A percentile compares a stretch with the other conserved stretches of the same genome.
These are phyloP conservation scores for Fennellomyces sp. DNA, from an alignment of 371 early-diverging fungal species.

Conservation along the genomic window DNA sequence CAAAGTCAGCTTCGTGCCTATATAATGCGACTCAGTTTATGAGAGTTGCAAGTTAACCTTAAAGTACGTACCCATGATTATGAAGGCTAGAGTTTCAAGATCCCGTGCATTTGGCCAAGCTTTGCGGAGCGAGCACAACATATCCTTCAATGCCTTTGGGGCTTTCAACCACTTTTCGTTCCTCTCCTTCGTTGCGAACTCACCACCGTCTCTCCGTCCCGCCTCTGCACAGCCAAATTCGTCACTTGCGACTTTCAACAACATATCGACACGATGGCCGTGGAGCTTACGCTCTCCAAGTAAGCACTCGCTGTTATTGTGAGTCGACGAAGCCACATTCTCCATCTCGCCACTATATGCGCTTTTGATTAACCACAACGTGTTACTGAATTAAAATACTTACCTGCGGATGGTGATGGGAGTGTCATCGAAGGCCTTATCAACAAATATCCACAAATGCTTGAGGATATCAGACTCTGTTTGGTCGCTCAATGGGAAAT, in stretches of 20 bases:
- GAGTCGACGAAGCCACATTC: neutral
- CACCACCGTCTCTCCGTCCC: slow-evolving; percentile 4
- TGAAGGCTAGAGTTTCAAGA: neutral
- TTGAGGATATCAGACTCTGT: slow-evolving; percentile 6
- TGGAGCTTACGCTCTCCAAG: slow-evolving; percentile 5
- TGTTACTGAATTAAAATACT: neutral
- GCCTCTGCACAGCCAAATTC: slow-evolving; percentile 10
- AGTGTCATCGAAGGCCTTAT: slow-evolving; percentile 2
- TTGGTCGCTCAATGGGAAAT: slow-evolving; percentile 12
- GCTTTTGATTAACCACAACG: neutral
- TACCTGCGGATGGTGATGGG: slow-evolving; percentile 7
- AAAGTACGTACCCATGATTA: slow-evolving; percentile 8
- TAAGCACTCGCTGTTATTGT: neutral
- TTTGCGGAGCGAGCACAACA: neutral
- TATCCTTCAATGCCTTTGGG: neutral
- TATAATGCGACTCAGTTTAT: slow-evolving; percentile 1
- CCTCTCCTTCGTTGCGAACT: slow-evolving; percentile 6
- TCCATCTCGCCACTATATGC: slow-evolving; percentile 15
- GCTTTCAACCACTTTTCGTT: neutral
- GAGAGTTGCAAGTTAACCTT: neutral
- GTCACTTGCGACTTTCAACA: neutral
- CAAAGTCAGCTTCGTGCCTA: slow-evolving; percentile 1
- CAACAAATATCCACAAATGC: neutral
- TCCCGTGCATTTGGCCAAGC: neutral
- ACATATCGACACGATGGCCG: slow-evolving; percentile 7